Conservation (phyloP, 2,329 filamentous ascomycete genomes). For the Epichloe brachyelytri region DNA sequence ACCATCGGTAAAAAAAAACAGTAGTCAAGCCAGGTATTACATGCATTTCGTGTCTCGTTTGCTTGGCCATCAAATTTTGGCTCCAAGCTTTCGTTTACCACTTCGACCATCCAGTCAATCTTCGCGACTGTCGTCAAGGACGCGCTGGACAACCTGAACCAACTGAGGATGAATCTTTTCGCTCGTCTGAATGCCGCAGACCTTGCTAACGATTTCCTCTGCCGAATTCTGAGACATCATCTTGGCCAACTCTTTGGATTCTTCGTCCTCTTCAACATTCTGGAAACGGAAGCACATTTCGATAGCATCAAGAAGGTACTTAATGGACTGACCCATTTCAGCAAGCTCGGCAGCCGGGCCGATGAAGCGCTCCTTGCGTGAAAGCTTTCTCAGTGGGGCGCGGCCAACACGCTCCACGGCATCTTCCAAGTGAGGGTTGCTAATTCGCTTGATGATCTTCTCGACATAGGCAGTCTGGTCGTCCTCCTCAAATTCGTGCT, state of each 20-base stretch:
- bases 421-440: conserved; percentile 87
- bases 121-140: conserved; percentile 51
- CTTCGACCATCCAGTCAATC: conserved; percentile 23
- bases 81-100: not conserved
- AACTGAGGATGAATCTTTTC: conserved; percentile 71
- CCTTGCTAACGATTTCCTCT: conserved; percentile 62
- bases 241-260: conserved; percentile 73
- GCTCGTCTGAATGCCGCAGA: conserved; percentile 65
- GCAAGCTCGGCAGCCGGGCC: conserved; percentile 82
- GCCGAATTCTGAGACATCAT: conserved; percentile 65
- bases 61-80: conserved; percentile 4
- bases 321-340: conserved; percentile 61
- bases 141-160: conserved; percentile 66
- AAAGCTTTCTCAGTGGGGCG: conserved; percentile 85
- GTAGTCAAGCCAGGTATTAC: conserved; percentile 2
- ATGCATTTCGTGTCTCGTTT: conserved; percentile 6
- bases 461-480: conserved; percentile 81
- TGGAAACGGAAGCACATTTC: conserved; percentile 95
- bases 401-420: conserved; percentile 90
- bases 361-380: conserved; percentile 91
- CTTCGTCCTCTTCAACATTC: conserved; percentile 81
- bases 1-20: no score
- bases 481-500: conserved; percentile 63
- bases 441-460: conserved; percentile 85
- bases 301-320: conserved; percentile 64